These are phyloP conservation scores for Phylloporus sp. DNA, from an alignment of 768 basidiomycete genomes.

Conservation along the genomic window DNA sequence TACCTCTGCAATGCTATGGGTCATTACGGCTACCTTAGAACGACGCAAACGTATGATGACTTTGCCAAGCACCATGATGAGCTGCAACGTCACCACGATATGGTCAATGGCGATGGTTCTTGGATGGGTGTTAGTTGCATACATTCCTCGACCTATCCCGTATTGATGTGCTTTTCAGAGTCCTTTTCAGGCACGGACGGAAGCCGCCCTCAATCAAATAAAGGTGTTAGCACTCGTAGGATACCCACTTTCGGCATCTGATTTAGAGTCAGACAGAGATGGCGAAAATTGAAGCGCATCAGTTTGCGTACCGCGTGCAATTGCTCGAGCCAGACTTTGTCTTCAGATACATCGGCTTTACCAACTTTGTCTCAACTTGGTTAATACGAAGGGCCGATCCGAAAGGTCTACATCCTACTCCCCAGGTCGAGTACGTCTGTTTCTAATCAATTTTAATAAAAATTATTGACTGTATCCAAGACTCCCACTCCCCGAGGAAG, in stretches of 20 bases:
- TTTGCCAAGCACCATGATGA: conserved; percentile 74
- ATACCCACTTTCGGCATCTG: background rate
- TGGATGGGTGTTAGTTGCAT: conserved; percentile 71
- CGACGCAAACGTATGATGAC: conserved; percentile 72
- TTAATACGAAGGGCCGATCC: conserved; percentile 89
- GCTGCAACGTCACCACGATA: conserved; percentile 71
- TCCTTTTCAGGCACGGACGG: conserved; percentile 70
- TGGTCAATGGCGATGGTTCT: conserved; percentile 67
- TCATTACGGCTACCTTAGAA: conserved; percentile 84
- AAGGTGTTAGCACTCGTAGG: conserved; percentile 47
- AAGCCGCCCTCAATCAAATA: conserved; percentile 70
- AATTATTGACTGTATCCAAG: conserved; percentile 37
- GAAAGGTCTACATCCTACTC: conserved; percentile 67
- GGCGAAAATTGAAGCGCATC: conserved; percentile 63
- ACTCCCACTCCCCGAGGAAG: conserved; percentile 79
- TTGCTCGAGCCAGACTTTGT: conserved; percentile 83
- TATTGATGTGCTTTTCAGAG: conserved; percentile 39
- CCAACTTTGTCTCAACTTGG: conserved; percentile 92
- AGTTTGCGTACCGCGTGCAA: conserved; percentile 81
- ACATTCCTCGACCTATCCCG: background rate
- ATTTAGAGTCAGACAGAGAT: conserved; percentile 53
- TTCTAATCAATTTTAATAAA: background rate
- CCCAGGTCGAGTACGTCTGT: conserved; percentile 56
- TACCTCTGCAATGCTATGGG: conserved; percentile 83
- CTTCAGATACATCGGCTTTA: conserved; percentile 74